These are phyloP conservation scores for Mucor piriformis DNA, from an alignment of 371 early-diverging fungal genomes.

Conservation along the genomic window DNA sequence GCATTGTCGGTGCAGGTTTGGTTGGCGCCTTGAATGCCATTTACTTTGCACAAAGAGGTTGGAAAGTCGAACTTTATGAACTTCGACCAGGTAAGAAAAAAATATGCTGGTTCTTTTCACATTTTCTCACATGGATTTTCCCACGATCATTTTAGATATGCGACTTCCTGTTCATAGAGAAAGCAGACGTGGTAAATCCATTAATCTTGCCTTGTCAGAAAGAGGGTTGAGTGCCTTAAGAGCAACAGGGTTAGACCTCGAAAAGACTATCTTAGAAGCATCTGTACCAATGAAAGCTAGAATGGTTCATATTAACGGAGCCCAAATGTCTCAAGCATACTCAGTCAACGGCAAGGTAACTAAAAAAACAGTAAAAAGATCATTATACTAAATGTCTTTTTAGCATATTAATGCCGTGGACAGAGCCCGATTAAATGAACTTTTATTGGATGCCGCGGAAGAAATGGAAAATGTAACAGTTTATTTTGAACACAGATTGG, in stretches of 20 bases:
- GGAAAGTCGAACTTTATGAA: constrained; percentile 89
- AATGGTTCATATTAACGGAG: constrained; percentile 81
- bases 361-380: background rate
- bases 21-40: constrained; percentile 91
- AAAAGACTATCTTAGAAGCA: constrained; percentile 64
- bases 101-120: background rate
- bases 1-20: constrained; percentile 91
- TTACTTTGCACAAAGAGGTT: constrained; percentile 91
- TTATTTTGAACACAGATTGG: constrained; percentile 68
- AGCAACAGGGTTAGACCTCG: constrained; percentile 68
- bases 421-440: constrained; percentile 80
- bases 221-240: constrained; percentile 88
- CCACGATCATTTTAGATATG: constrained; percentile 56
- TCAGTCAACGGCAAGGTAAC: constrained; percentile 84
- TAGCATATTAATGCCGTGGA: constrained; percentile 95
- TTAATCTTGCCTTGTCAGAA: constrained; percentile 92
- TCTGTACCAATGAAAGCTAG: constrained; percentile 93
- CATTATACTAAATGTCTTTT: background rate
- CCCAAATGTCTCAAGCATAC: constrained; percentile 81
- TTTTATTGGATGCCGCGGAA: constrained; percentile 75
- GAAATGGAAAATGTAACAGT: constrained; percentile 64
- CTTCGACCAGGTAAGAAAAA: constrained; percentile 74
- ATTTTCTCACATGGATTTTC: background rate
- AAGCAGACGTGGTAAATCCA: constrained; percentile 75
- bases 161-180: constrained; percentile 62